Conservation (phyloP, 108 stramenopile genomes). For the Discostella pseudostelligera region DNA sequence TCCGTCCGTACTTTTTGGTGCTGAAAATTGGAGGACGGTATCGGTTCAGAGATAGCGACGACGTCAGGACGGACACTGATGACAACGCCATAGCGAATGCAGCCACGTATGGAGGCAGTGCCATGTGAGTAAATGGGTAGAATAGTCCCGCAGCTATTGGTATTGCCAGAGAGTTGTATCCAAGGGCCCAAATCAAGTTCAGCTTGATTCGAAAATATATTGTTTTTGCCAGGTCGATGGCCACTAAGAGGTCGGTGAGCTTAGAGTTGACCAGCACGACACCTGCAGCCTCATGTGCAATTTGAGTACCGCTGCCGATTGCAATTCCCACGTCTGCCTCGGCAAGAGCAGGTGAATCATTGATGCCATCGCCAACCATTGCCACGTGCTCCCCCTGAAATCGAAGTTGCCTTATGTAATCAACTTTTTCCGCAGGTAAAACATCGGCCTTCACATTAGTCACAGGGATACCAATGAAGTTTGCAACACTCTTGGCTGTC, state of each 20-base stretch:
- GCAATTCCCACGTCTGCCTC: constrained; percentile 90
- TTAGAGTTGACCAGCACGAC: constrained; percentile 80
- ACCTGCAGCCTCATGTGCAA: constrained; percentile 86
- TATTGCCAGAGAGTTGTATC: constrained; percentile 84
- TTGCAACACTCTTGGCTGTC: constrained; percentile 73
- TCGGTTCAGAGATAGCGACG: constrained; percentile 45
- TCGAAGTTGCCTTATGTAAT: constrained; percentile 70
- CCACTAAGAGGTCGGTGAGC: constrained; percentile 69
- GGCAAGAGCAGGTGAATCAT: constrained; percentile 65
- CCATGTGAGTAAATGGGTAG: constrained; percentile 61
- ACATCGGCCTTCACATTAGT: constrained; percentile 83
- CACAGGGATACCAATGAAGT: constrained; percentile 64
- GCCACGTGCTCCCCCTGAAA: constrained; percentile 68
- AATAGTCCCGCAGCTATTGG: constrained; percentile 86
- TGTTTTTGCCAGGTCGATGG: constrained; percentile 69
- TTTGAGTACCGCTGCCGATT: constrained; percentile 83
- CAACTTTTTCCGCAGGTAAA: constrained; percentile 82
- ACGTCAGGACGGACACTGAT: constrained; percentile 61
- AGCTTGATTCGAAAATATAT: constrained; percentile 75
- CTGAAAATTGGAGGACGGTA: constrained; percentile 49
- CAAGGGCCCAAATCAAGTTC: constrained; percentile 84
- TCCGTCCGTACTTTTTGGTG: constrained; percentile 48
- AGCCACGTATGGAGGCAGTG: constrained; percentile 74
- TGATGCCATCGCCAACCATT: constrained; percentile 90
- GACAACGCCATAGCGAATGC: constrained; percentile 80